Evolutionary conservation across 176 grass and related monocot genomes (phyloP).

Genomic region (Hordeum marinum): DNA sequence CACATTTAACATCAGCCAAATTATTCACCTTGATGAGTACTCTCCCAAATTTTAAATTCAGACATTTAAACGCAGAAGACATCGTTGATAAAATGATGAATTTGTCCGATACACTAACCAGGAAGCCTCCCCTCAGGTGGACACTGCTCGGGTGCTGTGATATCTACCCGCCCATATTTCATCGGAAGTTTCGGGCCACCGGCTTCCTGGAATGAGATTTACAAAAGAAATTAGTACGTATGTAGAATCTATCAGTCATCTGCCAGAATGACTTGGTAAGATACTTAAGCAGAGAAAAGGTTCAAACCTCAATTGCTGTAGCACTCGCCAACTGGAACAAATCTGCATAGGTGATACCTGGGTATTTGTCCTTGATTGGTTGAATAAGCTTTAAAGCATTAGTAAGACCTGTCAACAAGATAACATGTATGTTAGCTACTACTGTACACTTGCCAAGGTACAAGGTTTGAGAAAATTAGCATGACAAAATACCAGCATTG

Average conservation of each 20-base stretch:
- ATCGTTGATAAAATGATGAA: slow-evolving; percentile 2
- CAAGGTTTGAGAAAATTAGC: background rate
- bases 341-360: slow-evolving; percentile 75
- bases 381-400: slow-evolving; percentile 84
- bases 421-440: background rate
- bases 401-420: slow-evolving; percentile 46
- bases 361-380: slow-evolving; percentile 89
- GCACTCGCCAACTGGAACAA: slow-evolving; percentile 97
- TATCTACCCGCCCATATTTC: slow-evolving; percentile 89
- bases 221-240: background rate
- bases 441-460: background rate
- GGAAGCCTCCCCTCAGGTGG: slow-evolving; percentile 88
- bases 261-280: background rate
- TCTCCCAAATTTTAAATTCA: background rate
- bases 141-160: slow-evolving; percentile 74
- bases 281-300: slow-evolving; percentile 18
- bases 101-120: slow-evolving; percentile 38
- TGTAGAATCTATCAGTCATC: background rate
- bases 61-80: background rate
- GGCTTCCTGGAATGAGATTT: slow-evolving; percentile 61
- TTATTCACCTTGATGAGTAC: slow-evolving; percentile 14
- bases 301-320: slow-evolving; percentile 84
- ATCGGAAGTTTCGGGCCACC: slow-evolving; percentile 88
- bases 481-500: slow-evolving; percentile 63
- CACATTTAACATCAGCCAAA: background rate